These are phyloP conservation scores for Penicillium fuscoglaucum DNA, from an alignment of 2,329 filamentous ascomycete species.

Conservation along the genomic window DNA sequence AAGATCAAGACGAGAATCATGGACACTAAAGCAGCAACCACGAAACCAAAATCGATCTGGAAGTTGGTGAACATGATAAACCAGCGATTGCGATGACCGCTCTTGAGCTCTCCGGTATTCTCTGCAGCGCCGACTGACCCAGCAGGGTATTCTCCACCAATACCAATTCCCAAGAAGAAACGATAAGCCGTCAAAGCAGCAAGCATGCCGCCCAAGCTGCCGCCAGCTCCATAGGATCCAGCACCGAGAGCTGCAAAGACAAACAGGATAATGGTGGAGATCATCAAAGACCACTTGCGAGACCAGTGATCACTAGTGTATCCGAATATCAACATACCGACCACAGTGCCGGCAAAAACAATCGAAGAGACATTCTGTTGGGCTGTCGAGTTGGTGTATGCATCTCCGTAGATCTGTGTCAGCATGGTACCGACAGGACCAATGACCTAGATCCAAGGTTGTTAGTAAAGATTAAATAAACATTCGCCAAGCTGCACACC, in stretches of 20 bases:
- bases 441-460: slow-evolving; percentile 61
- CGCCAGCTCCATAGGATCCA: slow-evolving; percentile 72
- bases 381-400: slow-evolving; percentile 69
- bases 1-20: slow-evolving; percentile 63
- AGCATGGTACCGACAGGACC: slow-evolving; percentile 83
- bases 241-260: slow-evolving; percentile 79
- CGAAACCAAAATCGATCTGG: slow-evolving; percentile 83
- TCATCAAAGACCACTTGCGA: slow-evolving; percentile 75
- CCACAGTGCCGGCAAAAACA: slow-evolving; percentile 80
- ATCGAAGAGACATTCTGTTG: slow-evolving; percentile 76
- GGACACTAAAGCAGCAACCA: slow-evolving; percentile 75
- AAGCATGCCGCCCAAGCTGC: slow-evolving; percentile 69
- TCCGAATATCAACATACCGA: slow-evolving; percentile 79
- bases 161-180: slow-evolving; percentile 79
- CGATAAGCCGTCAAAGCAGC: slow-evolving; percentile 78
- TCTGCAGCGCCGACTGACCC: slow-evolving; percentile 84
- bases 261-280: slow-evolving; percentile 80
- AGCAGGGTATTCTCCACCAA: slow-evolving; percentile 59
- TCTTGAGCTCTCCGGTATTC: slow-evolving; percentile 76
- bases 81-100: slow-evolving; percentile 82
- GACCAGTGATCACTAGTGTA: slow-evolving; percentile 82
- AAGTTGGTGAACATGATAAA: slow-evolving; percentile 89
- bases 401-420: slow-evolving; percentile 62
- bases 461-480: not conserved
- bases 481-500: not conserved